Conservation (phyloP, 73 alveolate genomes). For the Symbiodinium natans region DNA sequence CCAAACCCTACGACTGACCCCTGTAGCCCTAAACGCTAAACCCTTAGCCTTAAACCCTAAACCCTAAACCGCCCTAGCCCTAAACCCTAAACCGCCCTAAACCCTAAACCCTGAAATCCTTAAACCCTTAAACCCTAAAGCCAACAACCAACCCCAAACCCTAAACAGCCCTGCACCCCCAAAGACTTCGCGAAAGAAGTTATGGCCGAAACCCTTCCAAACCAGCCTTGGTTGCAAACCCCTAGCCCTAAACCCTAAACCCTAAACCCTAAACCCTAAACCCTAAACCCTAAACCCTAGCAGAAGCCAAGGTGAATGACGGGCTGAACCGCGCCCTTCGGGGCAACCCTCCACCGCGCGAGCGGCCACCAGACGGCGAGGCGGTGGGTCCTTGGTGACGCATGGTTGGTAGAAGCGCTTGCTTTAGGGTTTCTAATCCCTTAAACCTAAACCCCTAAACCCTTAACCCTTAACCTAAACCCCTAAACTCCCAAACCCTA, state of each 20-base stretch:
- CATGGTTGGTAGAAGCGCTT: too few relatives aligned
- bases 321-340: constrained; percentile 83
- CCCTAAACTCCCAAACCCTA: too few relatives aligned
- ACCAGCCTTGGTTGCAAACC: background rate
- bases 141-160: background rate
- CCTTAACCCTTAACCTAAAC: too few relatives aligned
- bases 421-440: background rate
- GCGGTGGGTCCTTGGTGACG: too few relatives aligned
- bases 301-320: constrained; percentile 20
- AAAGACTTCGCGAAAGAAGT: too few relatives aligned
- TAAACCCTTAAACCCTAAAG: background rate
- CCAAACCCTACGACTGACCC: background rate
- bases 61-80: background rate
- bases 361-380: constrained; percentile 46
- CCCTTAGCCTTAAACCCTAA: background rate
- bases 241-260: background rate
- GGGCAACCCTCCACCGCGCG: constrained; percentile 84
- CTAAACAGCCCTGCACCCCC: background rate
- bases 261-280: background rate
- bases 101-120: background rate
- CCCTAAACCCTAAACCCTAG: background rate
- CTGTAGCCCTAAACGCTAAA: background rate
- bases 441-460: too few relatives aligned
- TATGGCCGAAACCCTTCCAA: too few relatives aligned
- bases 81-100: background rate